A percentile compares a stretch with the other conserved stretches of the same genome.
These are phyloP conservation scores for Laetiporus sulphureus DNA, from an alignment of 1,284 basidiomycete species.

Conservation along the genomic window DNA sequence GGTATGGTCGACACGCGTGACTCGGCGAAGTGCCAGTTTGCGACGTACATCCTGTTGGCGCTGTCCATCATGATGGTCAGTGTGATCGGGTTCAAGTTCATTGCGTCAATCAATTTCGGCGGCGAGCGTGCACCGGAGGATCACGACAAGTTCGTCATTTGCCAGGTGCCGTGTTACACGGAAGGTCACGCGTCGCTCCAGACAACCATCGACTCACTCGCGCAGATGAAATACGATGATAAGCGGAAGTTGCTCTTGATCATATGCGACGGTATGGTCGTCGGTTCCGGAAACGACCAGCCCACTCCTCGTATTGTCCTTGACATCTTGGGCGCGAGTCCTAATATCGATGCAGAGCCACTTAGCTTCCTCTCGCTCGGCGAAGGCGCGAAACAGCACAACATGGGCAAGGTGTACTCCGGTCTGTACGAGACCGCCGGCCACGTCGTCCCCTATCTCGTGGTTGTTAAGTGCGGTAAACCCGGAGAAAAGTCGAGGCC, in stretches of 20 bases:
- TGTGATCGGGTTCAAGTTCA: conserved; percentile 97
- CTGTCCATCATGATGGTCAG: conserved; percentile 91
- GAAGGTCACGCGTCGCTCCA: conserved; percentile 88
- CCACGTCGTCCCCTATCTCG: conserved; percentile 94
- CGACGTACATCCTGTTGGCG: conserved; percentile 87
- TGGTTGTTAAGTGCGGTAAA: conserved; percentile 96
- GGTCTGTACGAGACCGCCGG: conserved; percentile 92
- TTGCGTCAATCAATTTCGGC: conserved; percentile 89
- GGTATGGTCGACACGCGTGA: conserved; percentile 92
- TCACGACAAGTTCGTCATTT: conserved; percentile 98
- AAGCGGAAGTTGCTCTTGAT: conserved; percentile 94
- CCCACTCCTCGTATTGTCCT: conserved; percentile 92
- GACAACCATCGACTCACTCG: conserved; percentile 90
- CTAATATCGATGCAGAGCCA: conserved; percentile 91
- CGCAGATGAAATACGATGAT: conserved; percentile 95
- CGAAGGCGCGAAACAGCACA: conserved; percentile 93
- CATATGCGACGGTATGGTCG: conserved; percentile 98
- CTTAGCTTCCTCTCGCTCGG: conserved; percentile 92
- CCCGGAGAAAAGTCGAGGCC: conserved; percentile 90
- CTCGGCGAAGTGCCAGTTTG: conserved; percentile 87
- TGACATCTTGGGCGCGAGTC: conserved; percentile 93
- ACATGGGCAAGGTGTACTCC: conserved; percentile 98
- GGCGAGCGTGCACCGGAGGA: conserved; percentile 85
- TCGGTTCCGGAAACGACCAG: conserved; percentile 91
- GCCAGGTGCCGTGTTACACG: conserved; percentile 97